These are phyloP conservation scores for Candida nanaspora DNA, from an alignment of 805 yeast species.

Conservation along the genomic window DNA sequence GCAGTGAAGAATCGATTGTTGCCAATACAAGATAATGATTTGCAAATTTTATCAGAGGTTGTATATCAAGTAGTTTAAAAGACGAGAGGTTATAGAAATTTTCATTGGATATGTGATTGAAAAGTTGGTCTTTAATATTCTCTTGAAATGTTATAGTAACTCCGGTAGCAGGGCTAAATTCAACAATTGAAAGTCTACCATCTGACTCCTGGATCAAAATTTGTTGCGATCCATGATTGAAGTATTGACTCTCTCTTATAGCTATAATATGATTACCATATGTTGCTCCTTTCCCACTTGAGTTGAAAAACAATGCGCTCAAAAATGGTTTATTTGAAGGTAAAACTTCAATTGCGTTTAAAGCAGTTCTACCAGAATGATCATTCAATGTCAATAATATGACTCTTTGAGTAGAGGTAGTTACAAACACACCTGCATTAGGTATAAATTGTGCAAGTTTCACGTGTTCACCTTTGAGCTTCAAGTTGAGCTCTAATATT, in stretches of 20 bases:
- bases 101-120: slow-evolving; percentile 37
- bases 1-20: slow-evolving; percentile 28
- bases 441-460: slow-evolving; percentile 52
- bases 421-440: slow-evolving; percentile 66
- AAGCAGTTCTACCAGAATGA: slow-evolving; percentile 52
- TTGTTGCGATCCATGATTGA: slow-evolving; percentile 42
- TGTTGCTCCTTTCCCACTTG: slow-evolving; percentile 11
- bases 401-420: slow-evolving; percentile 66
- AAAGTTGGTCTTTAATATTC: slow-evolving; percentile 14
- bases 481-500: slow-evolving; percentile 28
- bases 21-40: slow-evolving; percentile 43
- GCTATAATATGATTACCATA: slow-evolving; percentile 45
- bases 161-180: slow-evolving; percentile 25
- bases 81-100: slow-evolving; percentile 16
- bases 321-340: slow-evolving; percentile 7
- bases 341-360: slow-evolving; percentile 15
- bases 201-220: slow-evolving; percentile 38
- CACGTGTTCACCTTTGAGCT: slow-evolving; percentile 47
- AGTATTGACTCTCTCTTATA: slow-evolving; percentile 44
- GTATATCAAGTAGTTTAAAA: slow-evolving; percentile 57
- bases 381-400: slow-evolving; percentile 59
- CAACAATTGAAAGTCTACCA: slow-evolving; percentile 32
- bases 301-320: slow-evolving; percentile 1
- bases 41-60: slow-evolving; percentile 33
- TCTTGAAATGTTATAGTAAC: slow-evolving; percentile 21